phyloP scores from a whole-genome alignment of 768 basidiomycete species.

The Chiua virens region DNA sequence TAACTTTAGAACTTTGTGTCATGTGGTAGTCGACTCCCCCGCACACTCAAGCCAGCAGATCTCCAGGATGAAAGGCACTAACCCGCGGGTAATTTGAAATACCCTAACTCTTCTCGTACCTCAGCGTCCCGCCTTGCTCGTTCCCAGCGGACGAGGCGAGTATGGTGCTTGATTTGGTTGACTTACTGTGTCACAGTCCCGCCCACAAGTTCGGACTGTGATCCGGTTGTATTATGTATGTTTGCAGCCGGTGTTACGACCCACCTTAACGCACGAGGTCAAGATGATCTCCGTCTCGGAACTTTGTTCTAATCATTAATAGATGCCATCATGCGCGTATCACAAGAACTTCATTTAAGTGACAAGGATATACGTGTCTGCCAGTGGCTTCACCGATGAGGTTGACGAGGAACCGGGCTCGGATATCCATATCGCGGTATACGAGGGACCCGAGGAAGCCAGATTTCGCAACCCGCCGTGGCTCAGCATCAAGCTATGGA shows the following conservation, averaged over 20 bases:
- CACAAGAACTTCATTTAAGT: conserved; percentile 6
- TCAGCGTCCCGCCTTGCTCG: neutral
- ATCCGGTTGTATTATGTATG: conserved; percentile 18
- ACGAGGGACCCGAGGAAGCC: conserved; percentile 5
- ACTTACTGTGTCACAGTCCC: neutral
- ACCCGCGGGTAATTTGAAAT: conserved; percentile 30
- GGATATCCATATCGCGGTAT: conserved; percentile 21
- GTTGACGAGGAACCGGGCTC: neutral
- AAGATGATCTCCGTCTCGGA: conserved; percentile 24
- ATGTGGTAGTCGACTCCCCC: conserved; percentile 4
- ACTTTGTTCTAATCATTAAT: conserved; percentile 14
- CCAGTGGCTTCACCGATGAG: conserved; percentile 3
- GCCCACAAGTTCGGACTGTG: neutral
- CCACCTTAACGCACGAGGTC: conserved; percentile 32
- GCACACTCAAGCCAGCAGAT: conserved; percentile 18
- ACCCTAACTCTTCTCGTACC: conserved; percentile 19
- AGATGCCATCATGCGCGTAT: neutral
- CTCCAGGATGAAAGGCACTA: conserved; percentile 5
- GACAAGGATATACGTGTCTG: conserved; percentile 7
- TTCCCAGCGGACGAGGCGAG: neutral
- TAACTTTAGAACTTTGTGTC: conserved; percentile 14
- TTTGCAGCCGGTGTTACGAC: conserved; percentile 13
- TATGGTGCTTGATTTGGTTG: neutral
- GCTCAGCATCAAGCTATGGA: conserved; percentile 14
- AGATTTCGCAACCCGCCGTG: conserved; percentile 3